phyloP scores from a whole-genome alignment of 768 basidiomycete species.

The Epithele typhae region DNA sequence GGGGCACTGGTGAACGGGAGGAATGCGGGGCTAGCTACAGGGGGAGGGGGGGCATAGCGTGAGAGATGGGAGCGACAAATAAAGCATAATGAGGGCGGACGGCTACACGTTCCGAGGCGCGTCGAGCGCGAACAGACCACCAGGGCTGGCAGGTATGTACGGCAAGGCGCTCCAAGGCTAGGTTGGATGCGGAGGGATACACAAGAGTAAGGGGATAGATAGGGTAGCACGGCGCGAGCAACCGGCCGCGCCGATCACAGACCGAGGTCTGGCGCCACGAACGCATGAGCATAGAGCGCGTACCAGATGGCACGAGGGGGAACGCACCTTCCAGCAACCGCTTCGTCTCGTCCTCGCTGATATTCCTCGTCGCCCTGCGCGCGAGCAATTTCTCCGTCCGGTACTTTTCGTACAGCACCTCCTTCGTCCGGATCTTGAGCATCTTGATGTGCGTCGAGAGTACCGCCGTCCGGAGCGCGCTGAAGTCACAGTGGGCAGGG shows the following conservation, averaged over 20 bases:
- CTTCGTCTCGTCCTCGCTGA: slow-evolving; percentile 69
- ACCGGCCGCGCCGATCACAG: slow-evolving; percentile 11
- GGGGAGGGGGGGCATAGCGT: no score
- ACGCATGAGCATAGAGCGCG: neutral
- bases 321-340: slow-evolving; percentile 69
- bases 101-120: no score
- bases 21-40: no score
- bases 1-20: no score
- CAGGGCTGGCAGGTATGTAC: no score
- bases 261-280: slow-evolving; percentile 13
- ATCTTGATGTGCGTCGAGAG: slow-evolving; percentile 86
- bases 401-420: slow-evolving; percentile 91
- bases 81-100: no score
- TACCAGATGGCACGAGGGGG: neutral
- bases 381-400: slow-evolving; percentile 89
- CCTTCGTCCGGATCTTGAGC: slow-evolving; percentile 78
- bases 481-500: slow-evolving; percentile 85
- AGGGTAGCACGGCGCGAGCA: neutral
- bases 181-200: neutral
- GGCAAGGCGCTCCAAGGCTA: no score
- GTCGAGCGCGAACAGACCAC: no score
- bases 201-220: neutral
- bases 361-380: slow-evolving; percentile 74
- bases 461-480: slow-evolving; percentile 77
- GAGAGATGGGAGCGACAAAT: no score